Evolutionary conservation across 495 filamentous ascomycete genomes (phyloP), one percentile per base, ranked within the genome.

Genomic region (Schizothecium vesticola): DNA sequence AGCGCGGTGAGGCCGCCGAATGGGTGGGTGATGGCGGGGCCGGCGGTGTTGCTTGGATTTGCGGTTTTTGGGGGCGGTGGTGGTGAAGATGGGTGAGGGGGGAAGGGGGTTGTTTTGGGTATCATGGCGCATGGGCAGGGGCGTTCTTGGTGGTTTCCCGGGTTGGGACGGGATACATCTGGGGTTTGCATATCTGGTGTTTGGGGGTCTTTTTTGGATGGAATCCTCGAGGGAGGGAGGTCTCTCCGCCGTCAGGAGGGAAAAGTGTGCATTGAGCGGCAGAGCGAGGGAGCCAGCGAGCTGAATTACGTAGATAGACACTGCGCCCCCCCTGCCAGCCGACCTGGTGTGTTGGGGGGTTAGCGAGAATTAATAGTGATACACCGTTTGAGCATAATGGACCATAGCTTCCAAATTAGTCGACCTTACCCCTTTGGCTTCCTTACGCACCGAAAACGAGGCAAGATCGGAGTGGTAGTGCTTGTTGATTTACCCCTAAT

Each of bases 1-100:
- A 78, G 80, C 73, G 69, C 64, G 61, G 69, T 74, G 56, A 71
- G 74, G 31, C 29, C 65, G 29, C 65, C 65, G 13, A 33, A 66
- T 26, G 64, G 10, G 4, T 59, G 36, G 26, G 29, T 66, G 11
- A 29, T 66, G 23, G 28, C 24, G 11, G 65, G 65, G 22, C 65
- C 65, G 22, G n/a, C 55, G 8, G 13, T 66, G 21, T 12, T 66
- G 28, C 22, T 16, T 2, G 55, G 56, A 4, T 28, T 65, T 5
- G 56, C 63, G n/a, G 13, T 65, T 2, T 51, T 26, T 10, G 26
- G 51, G 21, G 63, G 3, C 4, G 63, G 19, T 31, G 63, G 31
- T 22, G 31, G 10, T 64, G 62, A 64, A 26, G 33, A 19, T 13
- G 33, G n/a, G n/a, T n/a, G n/a, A n/a, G 3, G 16, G 16, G 2